These are phyloP conservation scores for Erigeron canadensis DNA, from an alignment of 129 eudicot genomes.

Conservation along the genomic window DNA sequence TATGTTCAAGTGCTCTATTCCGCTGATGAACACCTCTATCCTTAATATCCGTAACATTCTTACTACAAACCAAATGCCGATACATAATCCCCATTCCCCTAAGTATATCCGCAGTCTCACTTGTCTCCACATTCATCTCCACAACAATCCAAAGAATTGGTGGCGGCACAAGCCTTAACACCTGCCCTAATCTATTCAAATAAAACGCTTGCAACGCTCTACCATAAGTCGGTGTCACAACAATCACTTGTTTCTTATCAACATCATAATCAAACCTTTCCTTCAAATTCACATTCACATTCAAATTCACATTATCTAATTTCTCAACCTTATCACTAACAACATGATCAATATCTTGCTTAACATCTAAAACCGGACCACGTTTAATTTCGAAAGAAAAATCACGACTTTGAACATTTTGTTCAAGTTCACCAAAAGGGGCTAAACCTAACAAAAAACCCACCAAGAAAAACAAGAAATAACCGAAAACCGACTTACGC, in stretches of 20 bases:
- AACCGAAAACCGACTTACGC: slow-evolving; percentile 45
- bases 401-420: slow-evolving; percentile 46
- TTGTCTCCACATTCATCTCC: slow-evolving; percentile 72
- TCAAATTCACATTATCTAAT: slow-evolving; percentile 29
- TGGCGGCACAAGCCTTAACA: slow-evolving; percentile 72
- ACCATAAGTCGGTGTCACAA: slow-evolving; percentile 86
- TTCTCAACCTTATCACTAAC: slow-evolving; percentile 41
- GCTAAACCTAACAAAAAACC: slow-evolving; percentile 79
- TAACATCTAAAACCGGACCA: slow-evolving; percentile 29
- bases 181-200: slow-evolving; percentile 69
- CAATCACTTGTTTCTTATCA: slow-evolving; percentile 53
- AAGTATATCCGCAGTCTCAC: slow-evolving; percentile 73
- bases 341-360: slow-evolving; percentile 35
- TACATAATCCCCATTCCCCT: slow-evolving; percentile 83
- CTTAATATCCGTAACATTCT: slow-evolving; percentile 66
- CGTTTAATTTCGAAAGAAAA: slow-evolving; percentile 49
- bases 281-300: slow-evolving; percentile 10
- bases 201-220: slow-evolving; percentile 69
- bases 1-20: slow-evolving; percentile 82
- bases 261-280: slow-evolving; percentile 45
- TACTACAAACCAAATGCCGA: slow-evolving; percentile 74
- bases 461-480: slow-evolving; percentile 51
- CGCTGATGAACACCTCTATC: slow-evolving; percentile 96
- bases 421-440: slow-evolving; percentile 50
- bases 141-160: slow-evolving; percentile 92